phyloP scores from a whole-genome alignment of 768 basidiomycete genomes.

The Russula compacta region DNA sequence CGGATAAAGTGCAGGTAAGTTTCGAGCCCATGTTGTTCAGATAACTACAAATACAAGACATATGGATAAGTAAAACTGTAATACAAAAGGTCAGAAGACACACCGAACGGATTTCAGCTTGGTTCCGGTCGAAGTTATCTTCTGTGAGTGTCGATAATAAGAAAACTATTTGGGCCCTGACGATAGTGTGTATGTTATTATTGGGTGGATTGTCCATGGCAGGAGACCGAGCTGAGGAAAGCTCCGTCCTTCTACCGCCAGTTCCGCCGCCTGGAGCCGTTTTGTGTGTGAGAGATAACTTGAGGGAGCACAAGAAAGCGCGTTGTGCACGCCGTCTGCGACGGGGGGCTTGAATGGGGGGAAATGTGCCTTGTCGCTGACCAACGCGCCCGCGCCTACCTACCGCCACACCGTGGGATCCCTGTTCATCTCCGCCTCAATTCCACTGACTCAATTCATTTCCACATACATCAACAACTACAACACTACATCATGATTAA shows the following conservation, averaged over 20 bases:
- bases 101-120: conserved; percentile 90
- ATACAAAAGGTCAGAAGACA: conserved; percentile 28
- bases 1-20: conserved; percentile 98
- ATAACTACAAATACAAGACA: conserved; percentile 49
- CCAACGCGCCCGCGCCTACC: background rate
- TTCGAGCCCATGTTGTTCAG: conserved; percentile 93
- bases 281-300: conserved; percentile 23
- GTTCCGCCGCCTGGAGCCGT: conserved; percentile 31
- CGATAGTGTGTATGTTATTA: conserved; percentile 85
- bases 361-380: conserved; percentile 4
- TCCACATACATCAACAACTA: background rate
- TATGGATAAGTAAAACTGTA: conserved; percentile 15
- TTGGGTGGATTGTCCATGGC: conserved; percentile 80
- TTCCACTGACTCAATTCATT: background rate
- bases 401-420: conserved; percentile 1
- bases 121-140: conserved; percentile 93
- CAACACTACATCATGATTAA: background rate
- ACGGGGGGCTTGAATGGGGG: conserved; percentile 19
- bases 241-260: conserved; percentile 31
- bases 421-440: conserved; percentile 10
- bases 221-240: conserved; percentile 44
- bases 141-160: conserved; percentile 92
- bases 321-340: conserved; percentile 20
- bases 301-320: conserved; percentile 11
- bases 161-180: conserved; percentile 97